These are phyloP conservation scores for Musa troglodytarum DNA, from an alignment of 176 grass and related monocot species.

Conservation along the genomic window DNA sequence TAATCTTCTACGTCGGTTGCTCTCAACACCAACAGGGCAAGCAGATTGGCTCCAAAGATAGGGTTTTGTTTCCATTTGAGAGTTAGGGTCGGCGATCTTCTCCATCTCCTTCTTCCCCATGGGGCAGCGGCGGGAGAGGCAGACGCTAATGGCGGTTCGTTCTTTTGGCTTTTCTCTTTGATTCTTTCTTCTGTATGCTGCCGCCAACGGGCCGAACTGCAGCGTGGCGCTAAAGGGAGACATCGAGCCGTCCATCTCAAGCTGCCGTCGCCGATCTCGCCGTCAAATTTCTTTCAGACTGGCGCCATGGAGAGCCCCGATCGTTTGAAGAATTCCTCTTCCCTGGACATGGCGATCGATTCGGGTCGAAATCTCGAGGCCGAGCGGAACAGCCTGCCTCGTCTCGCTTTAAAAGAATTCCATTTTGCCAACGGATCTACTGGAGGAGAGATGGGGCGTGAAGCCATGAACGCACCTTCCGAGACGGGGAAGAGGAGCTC, in stretches of 20 bases:
- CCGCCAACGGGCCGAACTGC: background rate
- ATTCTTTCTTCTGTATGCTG: too few relatives aligned
- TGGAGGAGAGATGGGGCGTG: background rate
- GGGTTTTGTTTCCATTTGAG: background rate
- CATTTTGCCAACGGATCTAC: constrained; percentile 2
- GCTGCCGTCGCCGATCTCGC: background rate
- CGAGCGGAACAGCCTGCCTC: background rate
- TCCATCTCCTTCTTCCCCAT: constrained; percentile 25
- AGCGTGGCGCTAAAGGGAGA: background rate
- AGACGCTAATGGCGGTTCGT: too few relatives aligned
- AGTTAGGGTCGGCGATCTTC: constrained; percentile 40
- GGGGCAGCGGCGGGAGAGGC: background rate
- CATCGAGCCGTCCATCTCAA: background rate
- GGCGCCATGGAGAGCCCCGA: background rate
- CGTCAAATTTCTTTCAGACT: background rate
- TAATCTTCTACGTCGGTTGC: too few relatives aligned
- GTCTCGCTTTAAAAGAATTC: constrained; percentile 12
- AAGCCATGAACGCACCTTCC: constrained; percentile 9
- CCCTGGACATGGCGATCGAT: background rate
- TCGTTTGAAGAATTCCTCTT: background rate
- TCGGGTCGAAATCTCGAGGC: background rate
- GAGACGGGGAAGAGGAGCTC: constrained; percentile 1
- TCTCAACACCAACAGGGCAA: too few relatives aligned
- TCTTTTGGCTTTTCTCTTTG: too few relatives aligned
- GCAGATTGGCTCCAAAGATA: too few relatives aligned